phyloP scores from a whole-genome alignment of 805 yeast genomes.

The Saccharomycopsis sp. region DNA sequence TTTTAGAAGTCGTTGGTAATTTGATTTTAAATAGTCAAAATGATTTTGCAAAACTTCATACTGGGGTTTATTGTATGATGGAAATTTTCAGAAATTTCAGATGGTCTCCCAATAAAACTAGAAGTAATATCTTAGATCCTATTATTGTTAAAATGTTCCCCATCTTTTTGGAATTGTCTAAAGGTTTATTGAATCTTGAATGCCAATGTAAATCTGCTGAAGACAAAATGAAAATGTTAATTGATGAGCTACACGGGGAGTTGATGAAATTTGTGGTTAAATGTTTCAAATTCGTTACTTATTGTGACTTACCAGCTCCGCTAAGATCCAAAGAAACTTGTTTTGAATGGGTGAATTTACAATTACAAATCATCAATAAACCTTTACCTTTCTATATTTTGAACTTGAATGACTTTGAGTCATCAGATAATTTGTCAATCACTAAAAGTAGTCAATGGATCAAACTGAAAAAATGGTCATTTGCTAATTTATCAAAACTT shows the following conservation, averaged over 20 bases:
- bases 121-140: slow-evolving; percentile 40
- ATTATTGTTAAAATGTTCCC: slow-evolving; percentile 55
- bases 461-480: slow-evolving; percentile 83
- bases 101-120: slow-evolving; percentile 52
- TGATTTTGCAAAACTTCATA: slow-evolving; percentile 29
- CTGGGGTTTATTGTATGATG: slow-evolving; percentile 61
- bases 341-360: slow-evolving; percentile 67
- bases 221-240: slow-evolving; percentile 25
- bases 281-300: slow-evolving; percentile 66
- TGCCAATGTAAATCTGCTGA: slow-evolving; percentile 17
- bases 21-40: slow-evolving; percentile 2
- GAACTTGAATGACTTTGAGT: slow-evolving; percentile 22
- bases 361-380: slow-evolving; percentile 54
- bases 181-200: slow-evolving; percentile 32
- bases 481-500: slow-evolving; percentile 62
- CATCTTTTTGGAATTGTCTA: slow-evolving; percentile 54
- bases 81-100: slow-evolving; percentile 64
- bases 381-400: slow-evolving; percentile 44
- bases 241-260: slow-evolving; percentile 43
- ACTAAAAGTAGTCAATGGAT: slow-evolving; percentile 48
- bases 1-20: background rate
- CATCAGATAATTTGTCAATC: slow-evolving; percentile 26
- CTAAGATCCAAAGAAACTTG: slow-evolving; percentile 44
- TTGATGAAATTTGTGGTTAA: slow-evolving; percentile 67
- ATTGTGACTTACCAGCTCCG: slow-evolving; percentile 57